Percentiles rank a stretch among this genome's conserved stretches.
These are phyloP conservation scores for Wickerhamiella vanderwaltii DNA, from an alignment of 805 yeast species.

Conservation along the genomic window DNA sequence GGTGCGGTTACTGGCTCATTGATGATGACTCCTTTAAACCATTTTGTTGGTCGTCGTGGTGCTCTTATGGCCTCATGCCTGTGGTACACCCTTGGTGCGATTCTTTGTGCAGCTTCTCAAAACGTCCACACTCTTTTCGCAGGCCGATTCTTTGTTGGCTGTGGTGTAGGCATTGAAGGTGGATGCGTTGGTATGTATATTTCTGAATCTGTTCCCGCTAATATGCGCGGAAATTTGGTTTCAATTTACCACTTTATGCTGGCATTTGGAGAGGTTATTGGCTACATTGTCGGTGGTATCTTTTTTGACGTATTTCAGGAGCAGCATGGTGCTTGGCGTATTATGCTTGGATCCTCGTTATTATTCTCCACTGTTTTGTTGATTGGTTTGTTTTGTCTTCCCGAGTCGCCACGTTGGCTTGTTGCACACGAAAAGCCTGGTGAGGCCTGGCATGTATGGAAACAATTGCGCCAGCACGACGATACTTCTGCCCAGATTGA, in stretches of 20 bases:
- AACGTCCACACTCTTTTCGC: constrained; percentile 41
- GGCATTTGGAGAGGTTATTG: constrained; percentile 55
- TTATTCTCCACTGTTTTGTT: constrained; percentile 51
- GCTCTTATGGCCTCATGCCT: constrained; percentile 46
- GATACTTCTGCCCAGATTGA: constrained; percentile 33
- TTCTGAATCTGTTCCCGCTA: constrained; percentile 47
- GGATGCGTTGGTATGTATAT: constrained; percentile 53
- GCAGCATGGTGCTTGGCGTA: constrained; percentile 52
- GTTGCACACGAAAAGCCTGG: constrained; percentile 40
- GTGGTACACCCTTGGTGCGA: constrained; percentile 51
- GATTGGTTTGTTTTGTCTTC: constrained; percentile 41
- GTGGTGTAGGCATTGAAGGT: constrained; percentile 57
- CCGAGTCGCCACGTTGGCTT: constrained; percentile 52
- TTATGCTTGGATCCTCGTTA: constrained; percentile 50
- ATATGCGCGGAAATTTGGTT: constrained; percentile 47
- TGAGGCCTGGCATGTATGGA: constrained; percentile 39
- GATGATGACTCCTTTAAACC: constrained; percentile 46
- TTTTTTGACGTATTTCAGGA: constrained; percentile 30
- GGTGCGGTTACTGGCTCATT: constrained; percentile 58
- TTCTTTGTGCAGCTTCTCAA: constrained; percentile 41
- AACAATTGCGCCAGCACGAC: constrained; percentile 40
- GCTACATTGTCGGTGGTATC: constrained; percentile 51
- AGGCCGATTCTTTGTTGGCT: constrained; percentile 47
- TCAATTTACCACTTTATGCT: constrained; percentile 52
- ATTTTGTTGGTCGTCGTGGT: constrained; percentile 42